These are phyloP conservation scores for Huntiella savannae DNA, from an alignment of 2,329 filamentous ascomycete species.

Conservation along the genomic window DNA sequence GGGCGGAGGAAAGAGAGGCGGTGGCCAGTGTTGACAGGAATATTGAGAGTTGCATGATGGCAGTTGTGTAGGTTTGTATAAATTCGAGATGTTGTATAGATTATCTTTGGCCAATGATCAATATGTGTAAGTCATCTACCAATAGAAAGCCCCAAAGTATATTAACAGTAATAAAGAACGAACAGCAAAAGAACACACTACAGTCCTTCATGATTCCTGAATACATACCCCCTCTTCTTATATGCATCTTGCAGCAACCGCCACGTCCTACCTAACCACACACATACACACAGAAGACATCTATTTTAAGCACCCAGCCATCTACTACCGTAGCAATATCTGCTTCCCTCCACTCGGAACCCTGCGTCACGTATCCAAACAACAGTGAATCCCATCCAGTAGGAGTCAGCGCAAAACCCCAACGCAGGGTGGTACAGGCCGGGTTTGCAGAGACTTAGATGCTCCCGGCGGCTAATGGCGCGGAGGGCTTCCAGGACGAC, in stretches of 20 bases:
- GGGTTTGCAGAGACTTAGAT: no score
- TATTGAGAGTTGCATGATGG: not conserved
- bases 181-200: not conserved
- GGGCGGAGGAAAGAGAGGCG: conserved; percentile 16
- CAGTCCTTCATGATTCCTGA: not conserved
- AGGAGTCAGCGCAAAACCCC: no score
- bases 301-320: not conserved
- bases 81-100: not conserved
- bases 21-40: conserved; percentile 1
- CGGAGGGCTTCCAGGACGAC: no score
- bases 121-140: no score
- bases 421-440: no score
- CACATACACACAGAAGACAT: not conserved
- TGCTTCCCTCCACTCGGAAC: not conserved
- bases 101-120: not conserved
- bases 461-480: no score
- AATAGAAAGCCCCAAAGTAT: not conserved
- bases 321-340: not conserved
- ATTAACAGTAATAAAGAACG: not conserved
- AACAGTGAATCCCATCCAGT: no score
- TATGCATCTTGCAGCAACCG: no score
- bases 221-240: no score
- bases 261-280: not conserved
- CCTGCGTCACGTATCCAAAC: not conserved
- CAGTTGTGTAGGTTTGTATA: not conserved